phyloP scores from a whole-genome alignment of 2,329 filamentous ascomycete species.

The Epichloe coenophiala region DNA sequence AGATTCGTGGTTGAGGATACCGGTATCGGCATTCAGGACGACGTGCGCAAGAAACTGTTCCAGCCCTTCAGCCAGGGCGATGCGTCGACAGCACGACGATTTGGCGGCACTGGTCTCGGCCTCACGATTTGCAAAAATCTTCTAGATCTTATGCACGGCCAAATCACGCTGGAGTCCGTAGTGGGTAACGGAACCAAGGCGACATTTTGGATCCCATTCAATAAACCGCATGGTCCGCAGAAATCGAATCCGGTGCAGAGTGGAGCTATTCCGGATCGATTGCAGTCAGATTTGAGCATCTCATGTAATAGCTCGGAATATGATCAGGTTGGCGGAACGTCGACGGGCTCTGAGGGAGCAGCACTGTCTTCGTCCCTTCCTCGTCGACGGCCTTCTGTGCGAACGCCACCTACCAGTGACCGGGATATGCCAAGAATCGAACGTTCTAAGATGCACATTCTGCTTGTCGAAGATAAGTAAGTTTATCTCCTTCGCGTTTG shows the following conservation, averaged over 20 bases:
- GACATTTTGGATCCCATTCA: slow-evolving; percentile 65
- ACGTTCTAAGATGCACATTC: slow-evolving; percentile 50
- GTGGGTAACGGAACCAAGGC: slow-evolving; percentile 58
- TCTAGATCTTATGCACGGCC: slow-evolving; percentile 64
- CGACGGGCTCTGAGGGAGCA: slow-evolving; percentile 15
- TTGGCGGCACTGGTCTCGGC: slow-evolving; percentile 66
- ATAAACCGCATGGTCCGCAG: slow-evolving; percentile 44
- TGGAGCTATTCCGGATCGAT: slow-evolving; percentile 50
- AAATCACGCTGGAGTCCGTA: slow-evolving; percentile 56
- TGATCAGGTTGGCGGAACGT: slow-evolving; percentile 32
- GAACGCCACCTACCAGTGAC: slow-evolving; percentile 25
- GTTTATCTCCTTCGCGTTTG: slow-evolving; percentile 14
- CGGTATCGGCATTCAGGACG: slow-evolving; percentile 70
- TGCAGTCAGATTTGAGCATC: slow-evolving; percentile 49
- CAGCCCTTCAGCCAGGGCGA: slow-evolving; percentile 75
- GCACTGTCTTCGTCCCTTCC: slow-evolving; percentile 11
- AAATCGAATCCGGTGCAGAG: slow-evolving; percentile 44
- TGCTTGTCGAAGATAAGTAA: slow-evolving; percentile 73
- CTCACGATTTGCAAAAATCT: slow-evolving; percentile 72
- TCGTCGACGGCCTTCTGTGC: slow-evolving; percentile 20
- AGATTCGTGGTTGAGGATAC: slow-evolving; percentile 65
- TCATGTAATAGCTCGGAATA: slow-evolving; percentile 56
- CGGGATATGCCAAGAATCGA: slow-evolving; percentile 41
- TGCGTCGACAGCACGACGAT: slow-evolving; percentile 63
- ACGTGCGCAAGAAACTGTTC: slow-evolving; percentile 59